Evolutionary conservation across 371 early-diverging fungal genomes (phyloP).

Genomic region (Zychaea mexicana): DNA sequence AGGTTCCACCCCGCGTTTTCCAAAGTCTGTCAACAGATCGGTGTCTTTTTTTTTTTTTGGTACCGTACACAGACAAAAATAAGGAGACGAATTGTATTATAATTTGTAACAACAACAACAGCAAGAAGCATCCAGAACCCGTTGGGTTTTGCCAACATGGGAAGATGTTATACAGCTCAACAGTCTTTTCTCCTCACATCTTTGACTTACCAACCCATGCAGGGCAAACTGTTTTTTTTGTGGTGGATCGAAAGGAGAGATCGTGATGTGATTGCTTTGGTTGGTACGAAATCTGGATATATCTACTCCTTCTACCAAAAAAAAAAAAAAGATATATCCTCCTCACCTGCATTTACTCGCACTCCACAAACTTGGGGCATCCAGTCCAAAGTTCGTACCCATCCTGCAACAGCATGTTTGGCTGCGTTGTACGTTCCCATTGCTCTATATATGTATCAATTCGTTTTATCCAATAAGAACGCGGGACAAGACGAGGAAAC

Average conservation of each 20-base stretch:
- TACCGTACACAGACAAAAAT: conserved; percentile 11
- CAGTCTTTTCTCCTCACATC: neutral
- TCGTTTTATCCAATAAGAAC: neutral
- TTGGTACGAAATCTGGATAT: too few relatives aligned
- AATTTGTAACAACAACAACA: neutral
- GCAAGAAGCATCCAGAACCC: neutral
- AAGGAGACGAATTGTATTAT: neutral
- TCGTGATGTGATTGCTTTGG: too few relatives aligned
- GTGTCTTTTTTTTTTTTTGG: conserved; percentile 2
- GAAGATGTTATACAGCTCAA: too few relatives aligned
- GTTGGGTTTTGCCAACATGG: conserved; percentile 9
- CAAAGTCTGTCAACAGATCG: conserved; percentile 9
- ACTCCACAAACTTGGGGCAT: conserved; percentile 17
- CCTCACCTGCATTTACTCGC: conserved; percentile 16
- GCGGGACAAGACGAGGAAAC: conserved; percentile 1
- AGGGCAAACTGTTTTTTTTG: conserved; percentile 29
- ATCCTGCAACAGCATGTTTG: conserved; percentile 27
- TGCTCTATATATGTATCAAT: neutral
- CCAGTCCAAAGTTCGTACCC: conserved; percentile 21
- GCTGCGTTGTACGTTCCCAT: conserved; percentile 17
- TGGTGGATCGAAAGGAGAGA: too few relatives aligned
- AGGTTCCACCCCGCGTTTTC: conserved; percentile 10
- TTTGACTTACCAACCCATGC: conserved; percentile 27
- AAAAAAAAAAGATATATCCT: neutral
- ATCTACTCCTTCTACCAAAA: too few relatives aligned